Base-by-base conservation (phyloP, 805 yeast species). In the Kodamaea kakaduensis region DNA sequence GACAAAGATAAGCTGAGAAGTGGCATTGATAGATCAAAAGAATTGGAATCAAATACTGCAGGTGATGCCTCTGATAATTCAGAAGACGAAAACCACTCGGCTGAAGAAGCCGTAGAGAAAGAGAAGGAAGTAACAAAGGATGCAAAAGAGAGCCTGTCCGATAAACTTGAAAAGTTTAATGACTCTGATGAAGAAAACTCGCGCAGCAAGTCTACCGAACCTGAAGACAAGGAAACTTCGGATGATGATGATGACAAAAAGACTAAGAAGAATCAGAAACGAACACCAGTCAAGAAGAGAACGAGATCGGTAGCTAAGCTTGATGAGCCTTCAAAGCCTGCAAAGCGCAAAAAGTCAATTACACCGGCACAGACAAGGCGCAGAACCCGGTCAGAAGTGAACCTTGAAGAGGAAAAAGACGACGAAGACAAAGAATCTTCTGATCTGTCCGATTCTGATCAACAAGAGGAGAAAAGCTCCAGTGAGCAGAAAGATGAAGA, bases 231-330 rank as follows among this genome's bases (percentile, higher is more conserved):
- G 17, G 31, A 17, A 12, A 15, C 29, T 9, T 18, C 20, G 5
- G 26, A 13, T 15, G 28, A 18, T 16, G 26, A 14, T 13, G 8
- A 14, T 13, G 24, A 13, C n/a, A 24, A 12, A 22, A 13, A 23
- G 13, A 25, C 17, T 3, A 25, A 34, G 3, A 25, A 26, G 18
- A 25, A 21, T 21, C 20, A 14, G 34, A 27, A 15, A 18, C 16
- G 17, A 16, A 23, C 23, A 17, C 22, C 21, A 6, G 25, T 20
- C 15, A 35, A 44, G 21, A 49, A 49, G 27, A 37, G 57, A 12
- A 50, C 51, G 12, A 46, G 57, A 5, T 40, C 51, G 3, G 33
- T 41, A 2, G 49, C 48, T 10, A 49, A 42, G 29, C 41, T 48
- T 14, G 52, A 41, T 22, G 44, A 42, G 19, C 38, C 10, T n/a